phyloP scores from a whole-genome alignment of 2,329 filamentous ascomycete genomes.

The Colletotrichum incanum region DNA sequence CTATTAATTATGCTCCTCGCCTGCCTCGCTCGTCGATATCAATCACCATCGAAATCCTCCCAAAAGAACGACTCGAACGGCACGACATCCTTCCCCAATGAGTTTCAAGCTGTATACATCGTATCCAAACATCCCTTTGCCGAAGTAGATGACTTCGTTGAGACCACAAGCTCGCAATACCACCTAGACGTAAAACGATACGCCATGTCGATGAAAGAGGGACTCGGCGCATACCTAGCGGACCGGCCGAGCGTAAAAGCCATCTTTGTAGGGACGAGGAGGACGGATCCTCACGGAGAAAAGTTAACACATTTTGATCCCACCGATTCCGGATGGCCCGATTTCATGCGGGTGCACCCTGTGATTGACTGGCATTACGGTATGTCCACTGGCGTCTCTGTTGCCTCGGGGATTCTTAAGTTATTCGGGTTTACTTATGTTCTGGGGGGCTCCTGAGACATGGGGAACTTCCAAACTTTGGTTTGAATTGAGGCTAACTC shows the following conservation, averaged over 20 bases:
- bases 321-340: constrained; percentile 92
- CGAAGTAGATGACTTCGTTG: constrained; percentile 89
- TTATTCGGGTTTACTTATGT: not conserved
- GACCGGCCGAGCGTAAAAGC: constrained; percentile 78
- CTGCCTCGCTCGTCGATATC: constrained; percentile 60
- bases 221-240: constrained; percentile 82
- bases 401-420: not conserved
- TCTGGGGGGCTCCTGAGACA: not conserved
- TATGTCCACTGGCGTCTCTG: constrained; percentile 13
- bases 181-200: constrained; percentile 84
- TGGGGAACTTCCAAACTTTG: not conserved
- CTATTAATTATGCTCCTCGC: constrained; percentile 90
- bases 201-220: constrained; percentile 83
- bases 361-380: constrained; percentile 97
- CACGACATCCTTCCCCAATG: constrained; percentile 54
- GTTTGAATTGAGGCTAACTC: not conserved
- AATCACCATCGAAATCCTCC: constrained; percentile 49
- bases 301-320: constrained; percentile 85
- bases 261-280: constrained; percentile 88
- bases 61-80: constrained; percentile 38
- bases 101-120: constrained; percentile 89
- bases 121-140: constrained; percentile 87
- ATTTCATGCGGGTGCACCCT: constrained; percentile 93
- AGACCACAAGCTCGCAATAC: constrained; percentile 76
- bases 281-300: constrained; percentile 93